Conservation (phyloP, 2,329 filamentous ascomycete species). For the Pyrenophora teres region DNA sequence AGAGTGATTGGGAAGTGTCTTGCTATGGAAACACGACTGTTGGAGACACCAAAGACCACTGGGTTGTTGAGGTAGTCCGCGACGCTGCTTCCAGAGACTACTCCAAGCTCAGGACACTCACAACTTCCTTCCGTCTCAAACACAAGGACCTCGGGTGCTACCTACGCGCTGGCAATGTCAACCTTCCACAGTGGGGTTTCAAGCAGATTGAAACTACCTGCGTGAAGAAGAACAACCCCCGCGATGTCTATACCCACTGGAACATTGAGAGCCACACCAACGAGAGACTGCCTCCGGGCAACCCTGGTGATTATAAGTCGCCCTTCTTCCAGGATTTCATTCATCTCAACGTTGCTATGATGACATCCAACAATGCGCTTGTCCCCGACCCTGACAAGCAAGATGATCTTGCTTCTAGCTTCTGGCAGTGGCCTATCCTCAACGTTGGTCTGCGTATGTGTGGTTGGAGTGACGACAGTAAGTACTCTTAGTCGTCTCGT, state of each 20-base stretch:
- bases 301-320: conserved; percentile 91
- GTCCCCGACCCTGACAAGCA: conserved; percentile 99
- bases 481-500: conserved; percentile 8
- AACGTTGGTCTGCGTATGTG: conserved; percentile 98
- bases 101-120: conserved; percentile 85
- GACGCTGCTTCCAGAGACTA: conserved; percentile 87
- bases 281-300: conserved; percentile 84
- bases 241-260: conserved; percentile 97
- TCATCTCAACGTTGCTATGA: conserved; percentile 98
- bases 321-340: conserved; percentile 98
- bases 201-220: conserved; percentile 99
- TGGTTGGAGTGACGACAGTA: conserved; percentile 87
- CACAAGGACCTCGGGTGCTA: conserved; percentile 87
- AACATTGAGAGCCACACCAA: conserved; percentile 96
- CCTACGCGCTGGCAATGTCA: conserved; percentile 90
- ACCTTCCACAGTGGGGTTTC: conserved; percentile 98
- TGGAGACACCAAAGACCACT: conserved; percentile 97
- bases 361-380: conserved; percentile 99
- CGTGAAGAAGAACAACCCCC: conserved; percentile 87
- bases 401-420: conserved; percentile 92
- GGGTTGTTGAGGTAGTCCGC: conserved; percentile 87
- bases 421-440: conserved; percentile 98
- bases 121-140: conserved; percentile 86
- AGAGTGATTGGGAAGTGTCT: conserved; percentile 90
- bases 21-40: conserved; percentile 94